These are phyloP conservation scores for Azolla pinnata DNA, from an alignment of 75 land plant species.

Conservation along the genomic window DNA sequence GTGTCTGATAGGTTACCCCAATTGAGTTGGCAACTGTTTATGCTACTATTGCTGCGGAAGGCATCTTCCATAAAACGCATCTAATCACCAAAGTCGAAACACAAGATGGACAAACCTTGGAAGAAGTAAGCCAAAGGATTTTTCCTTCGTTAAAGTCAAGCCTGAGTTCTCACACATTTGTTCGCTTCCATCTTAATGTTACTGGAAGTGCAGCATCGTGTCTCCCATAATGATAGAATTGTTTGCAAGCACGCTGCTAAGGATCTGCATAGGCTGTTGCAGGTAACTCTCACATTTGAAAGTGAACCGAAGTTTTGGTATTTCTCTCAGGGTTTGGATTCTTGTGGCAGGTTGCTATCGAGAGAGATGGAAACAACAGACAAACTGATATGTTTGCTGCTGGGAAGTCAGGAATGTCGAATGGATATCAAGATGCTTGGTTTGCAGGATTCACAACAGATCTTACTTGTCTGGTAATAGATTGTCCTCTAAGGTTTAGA, in stretches of 20 bases:
- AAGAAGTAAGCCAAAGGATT: constrained; percentile 14
- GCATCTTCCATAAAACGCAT: constrained; percentile 28
- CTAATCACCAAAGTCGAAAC: constrained; percentile 24
- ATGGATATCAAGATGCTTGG: constrained; percentile 37
- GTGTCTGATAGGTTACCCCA: constrained; percentile 27
- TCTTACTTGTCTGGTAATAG: constrained; percentile 11
- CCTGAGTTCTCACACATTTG: not conserved
- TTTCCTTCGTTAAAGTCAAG: not conserved
- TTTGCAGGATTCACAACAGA: constrained; percentile 43
- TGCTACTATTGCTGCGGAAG: constrained; percentile 41
- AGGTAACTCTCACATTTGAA: constrained; percentile 14
- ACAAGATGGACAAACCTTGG: constrained; percentile 26
- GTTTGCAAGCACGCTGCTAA: constrained; percentile 28
- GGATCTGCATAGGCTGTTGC: constrained; percentile 34
- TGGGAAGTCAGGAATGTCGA: constrained; percentile 41
- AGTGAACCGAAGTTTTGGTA: constrained; percentile 4
- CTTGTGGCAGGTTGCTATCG: constrained; percentile 29
- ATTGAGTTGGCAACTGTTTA: constrained; percentile 34
- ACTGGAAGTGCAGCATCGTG: constrained; percentile 6
- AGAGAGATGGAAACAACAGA: constrained; percentile 30
- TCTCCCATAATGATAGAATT: constrained; percentile 5
- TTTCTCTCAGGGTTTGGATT: constrained; percentile 16
- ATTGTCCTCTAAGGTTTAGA: not conserved
- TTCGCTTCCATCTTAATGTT: not conserved
- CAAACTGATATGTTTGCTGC: constrained; percentile 34